phyloP scores from a whole-genome alignment of 495 filamentous ascomycete species.

The Mytilinidion resinicola region DNA sequence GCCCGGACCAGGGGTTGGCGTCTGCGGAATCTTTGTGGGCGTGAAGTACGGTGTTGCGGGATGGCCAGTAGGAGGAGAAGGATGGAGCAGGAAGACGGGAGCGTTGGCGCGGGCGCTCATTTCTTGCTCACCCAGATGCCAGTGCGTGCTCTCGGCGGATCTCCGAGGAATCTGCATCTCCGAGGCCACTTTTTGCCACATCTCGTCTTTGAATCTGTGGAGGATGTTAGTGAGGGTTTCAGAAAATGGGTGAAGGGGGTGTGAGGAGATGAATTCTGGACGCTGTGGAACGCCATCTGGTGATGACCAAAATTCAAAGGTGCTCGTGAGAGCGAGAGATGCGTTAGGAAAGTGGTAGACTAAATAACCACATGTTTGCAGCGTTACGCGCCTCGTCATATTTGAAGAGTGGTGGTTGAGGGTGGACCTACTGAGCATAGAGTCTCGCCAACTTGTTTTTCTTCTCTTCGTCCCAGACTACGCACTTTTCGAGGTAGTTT shows the following conservation, averaged over 20 bases:
- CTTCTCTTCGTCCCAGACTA: slow-evolving; percentile 93
- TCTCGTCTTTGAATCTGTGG: slow-evolving; percentile 85
- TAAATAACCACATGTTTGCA: slow-evolving; percentile 15
- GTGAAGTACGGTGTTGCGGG: background rate
- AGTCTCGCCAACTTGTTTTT: slow-evolving; percentile 92
- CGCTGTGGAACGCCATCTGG: background rate
- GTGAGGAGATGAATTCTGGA: background rate
- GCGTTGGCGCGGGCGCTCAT: slow-evolving; percentile 58
- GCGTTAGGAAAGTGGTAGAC: slow-evolving; percentile 3
- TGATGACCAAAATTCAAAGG: slow-evolving; percentile 1
- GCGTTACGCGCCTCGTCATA: background rate
- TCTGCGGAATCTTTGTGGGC: background rate
- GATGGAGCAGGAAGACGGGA: slow-evolving; percentile 36
- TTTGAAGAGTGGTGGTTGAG: background rate
- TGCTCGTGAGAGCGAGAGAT: background rate
- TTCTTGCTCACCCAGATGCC: slow-evolving; percentile 87
- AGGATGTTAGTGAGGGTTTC: slow-evolving; percentile 4
- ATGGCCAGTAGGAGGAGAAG: background rate
- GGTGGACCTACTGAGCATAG: slow-evolving; percentile 76
- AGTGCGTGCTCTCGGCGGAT: slow-evolving; percentile 95
- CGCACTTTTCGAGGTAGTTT: slow-evolving; percentile 86
- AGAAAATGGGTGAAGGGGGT: background rate
- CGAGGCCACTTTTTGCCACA: slow-evolving; percentile 90
- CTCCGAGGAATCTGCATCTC: slow-evolving; percentile 95
- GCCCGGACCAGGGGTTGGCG: background rate